A percentile compares a stretch with the other conserved stretches of the same genome.
These are phyloP conservation scores for Chaetomium globosum DNA, from an alignment of 2,329 filamentous ascomycete genomes.

Conservation along the genomic window DNA sequence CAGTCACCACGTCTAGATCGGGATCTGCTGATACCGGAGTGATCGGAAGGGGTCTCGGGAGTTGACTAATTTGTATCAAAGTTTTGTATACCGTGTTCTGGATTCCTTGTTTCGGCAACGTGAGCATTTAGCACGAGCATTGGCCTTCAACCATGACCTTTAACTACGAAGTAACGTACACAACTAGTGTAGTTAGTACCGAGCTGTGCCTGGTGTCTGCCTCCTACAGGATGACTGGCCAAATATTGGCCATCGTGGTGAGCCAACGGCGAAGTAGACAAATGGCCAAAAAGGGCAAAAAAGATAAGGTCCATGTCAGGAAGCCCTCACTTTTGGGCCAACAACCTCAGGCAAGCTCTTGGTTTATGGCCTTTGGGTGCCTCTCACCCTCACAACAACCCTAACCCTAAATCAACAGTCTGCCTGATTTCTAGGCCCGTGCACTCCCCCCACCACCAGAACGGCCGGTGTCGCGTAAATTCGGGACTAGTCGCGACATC, in stretches of 20 bases:
- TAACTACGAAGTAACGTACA: not conserved
- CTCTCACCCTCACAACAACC: not conserved
- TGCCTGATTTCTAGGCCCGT: constrained; percentile 16
- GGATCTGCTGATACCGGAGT: not conserved
- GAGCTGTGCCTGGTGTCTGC: no score
- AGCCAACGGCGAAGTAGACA: no score
- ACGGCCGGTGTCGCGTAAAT: constrained; percentile 32
- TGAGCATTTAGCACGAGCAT: not conserved
- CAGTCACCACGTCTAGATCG: not conserved
- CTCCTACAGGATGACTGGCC: no score
- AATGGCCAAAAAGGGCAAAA: not conserved
- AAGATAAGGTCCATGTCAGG: no score
- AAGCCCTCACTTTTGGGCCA: not conserved
- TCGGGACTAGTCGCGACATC: constrained; percentile 31
- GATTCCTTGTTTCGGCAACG: not conserved
- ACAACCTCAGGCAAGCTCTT: not conserved
- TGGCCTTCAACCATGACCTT: not conserved
- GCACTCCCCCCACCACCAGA: constrained; percentile 30
- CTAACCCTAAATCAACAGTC: not conserved
- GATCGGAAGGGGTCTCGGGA: not conserved
- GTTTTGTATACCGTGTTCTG: not conserved
- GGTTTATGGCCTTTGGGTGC: no score
- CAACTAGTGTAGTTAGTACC: no score
- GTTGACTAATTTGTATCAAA: not conserved
- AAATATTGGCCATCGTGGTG: no score